phyloP scores from a whole-genome alignment of 192 early-diverging fungal species.

The Entomortierella parvispora region DNA sequence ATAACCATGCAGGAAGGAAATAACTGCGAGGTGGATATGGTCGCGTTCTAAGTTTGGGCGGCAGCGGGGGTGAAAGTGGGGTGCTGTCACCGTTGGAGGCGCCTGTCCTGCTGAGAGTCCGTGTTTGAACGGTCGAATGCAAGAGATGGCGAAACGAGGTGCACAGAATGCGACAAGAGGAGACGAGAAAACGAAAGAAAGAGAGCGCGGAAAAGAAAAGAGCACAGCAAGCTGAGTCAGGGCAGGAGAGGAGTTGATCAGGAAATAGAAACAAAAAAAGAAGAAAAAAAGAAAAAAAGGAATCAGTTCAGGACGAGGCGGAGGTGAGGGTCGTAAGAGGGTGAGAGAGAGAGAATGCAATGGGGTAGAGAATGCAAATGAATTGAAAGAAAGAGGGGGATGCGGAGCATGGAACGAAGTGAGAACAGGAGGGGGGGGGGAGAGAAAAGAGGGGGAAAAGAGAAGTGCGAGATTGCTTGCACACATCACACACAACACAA shows the following conservation, averaged over 20 bases:
- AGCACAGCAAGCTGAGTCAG: too few relatives aligned
- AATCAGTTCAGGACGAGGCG: neutral
- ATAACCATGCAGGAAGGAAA: conserved; percentile 6
- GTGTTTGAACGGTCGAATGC: neutral
- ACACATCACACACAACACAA: neutral
- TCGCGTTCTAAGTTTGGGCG: neutral
- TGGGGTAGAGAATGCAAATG: neutral
- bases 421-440: neutral
- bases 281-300: neutral
- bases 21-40: neutral
- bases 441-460: conserved; percentile 3
- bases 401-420: neutral
- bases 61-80: too few relatives aligned
- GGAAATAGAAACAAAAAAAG: neutral
- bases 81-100: too few relatives aligned
- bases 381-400: neutral
- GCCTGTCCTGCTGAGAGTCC: neutral
- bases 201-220: too few relatives aligned
- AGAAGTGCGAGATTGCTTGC: conserved; percentile 4
- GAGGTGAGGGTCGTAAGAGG: neutral
- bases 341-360: neutral
- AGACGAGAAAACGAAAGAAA: neutral
- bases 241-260: neutral
- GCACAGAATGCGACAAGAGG: neutral
- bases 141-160: conserved; percentile 3